Evolutionary conservation across 768 basidiomycete genomes (phyloP).

Genomic region (Scleroderma citrinum): DNA sequence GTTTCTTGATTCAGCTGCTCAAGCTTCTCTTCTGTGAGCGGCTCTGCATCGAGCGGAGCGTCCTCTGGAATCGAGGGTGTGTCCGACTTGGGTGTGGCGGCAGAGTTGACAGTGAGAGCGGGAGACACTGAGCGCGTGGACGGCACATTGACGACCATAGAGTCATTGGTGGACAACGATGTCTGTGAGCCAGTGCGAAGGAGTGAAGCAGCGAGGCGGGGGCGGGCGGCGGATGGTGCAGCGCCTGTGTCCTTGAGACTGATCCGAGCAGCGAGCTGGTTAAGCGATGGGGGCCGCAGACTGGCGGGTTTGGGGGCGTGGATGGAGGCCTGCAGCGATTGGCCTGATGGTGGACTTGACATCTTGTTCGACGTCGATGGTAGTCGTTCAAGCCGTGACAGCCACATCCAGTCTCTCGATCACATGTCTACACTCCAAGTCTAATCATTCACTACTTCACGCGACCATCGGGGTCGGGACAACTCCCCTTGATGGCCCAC

Average conservation of each 20-base stretch:
- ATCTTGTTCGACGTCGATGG: conserved; percentile 16
- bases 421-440: background rate
- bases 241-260: conserved; percentile 34
- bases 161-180: conserved; percentile 53
- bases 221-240: conserved; percentile 37
- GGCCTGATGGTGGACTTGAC: conserved; percentile 27
- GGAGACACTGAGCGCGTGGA: conserved; percentile 67
- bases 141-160: conserved; percentile 60
- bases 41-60: conserved; percentile 29
- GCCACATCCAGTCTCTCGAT: background rate
- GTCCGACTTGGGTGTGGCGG: conserved; percentile 39
- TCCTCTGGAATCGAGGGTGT: conserved; percentile 36
- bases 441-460: no score
- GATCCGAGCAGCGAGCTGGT: conserved; percentile 78
- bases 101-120: conserved; percentile 39
- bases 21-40: conserved; percentile 61
- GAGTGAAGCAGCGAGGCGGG: conserved; percentile 68
- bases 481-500: no score
- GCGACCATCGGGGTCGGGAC: no score
- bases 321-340: conserved; percentile 24
- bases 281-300: conserved; percentile 62
- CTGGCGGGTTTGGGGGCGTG: conserved; percentile 27
- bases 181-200: conserved; percentile 57
- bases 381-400: conserved; percentile 4
- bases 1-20: conserved; percentile 59